Conservation (phyloP, 2,329 filamentous ascomycete genomes). For the Helotiales sp. region DNA sequence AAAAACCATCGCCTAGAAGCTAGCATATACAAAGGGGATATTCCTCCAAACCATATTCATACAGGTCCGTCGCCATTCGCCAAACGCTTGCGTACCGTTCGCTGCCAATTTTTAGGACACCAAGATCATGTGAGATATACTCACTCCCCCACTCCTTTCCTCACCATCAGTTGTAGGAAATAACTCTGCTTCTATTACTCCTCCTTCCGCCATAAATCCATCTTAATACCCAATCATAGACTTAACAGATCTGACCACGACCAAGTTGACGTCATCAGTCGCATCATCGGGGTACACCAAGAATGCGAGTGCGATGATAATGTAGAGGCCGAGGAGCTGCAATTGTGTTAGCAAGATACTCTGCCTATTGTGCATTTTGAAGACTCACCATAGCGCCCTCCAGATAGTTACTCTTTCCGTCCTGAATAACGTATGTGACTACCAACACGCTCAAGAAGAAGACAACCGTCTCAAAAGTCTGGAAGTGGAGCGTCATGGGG, state of each 20-base stretch:
- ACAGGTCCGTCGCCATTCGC: not conserved
- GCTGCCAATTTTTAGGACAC: not conserved
- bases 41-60: not conserved
- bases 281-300: conserved; percentile 58
- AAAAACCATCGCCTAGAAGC: not conserved
- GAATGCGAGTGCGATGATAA: conserved; percentile 60
- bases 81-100: not conserved
- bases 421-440: conserved; percentile 74
- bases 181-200: not conserved
- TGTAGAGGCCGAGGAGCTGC: conserved; percentile 56
- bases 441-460: conserved; percentile 76
- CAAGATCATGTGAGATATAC: not conserved
- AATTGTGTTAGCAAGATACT: not conserved
- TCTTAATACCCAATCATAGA: not conserved
- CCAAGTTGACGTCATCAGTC: not conserved
- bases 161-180: too few relatives aligned
- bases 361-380: not conserved
- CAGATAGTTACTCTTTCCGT: conserved; percentile 82
- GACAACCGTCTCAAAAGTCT: conserved; percentile 76
- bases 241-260: conserved; percentile 3
- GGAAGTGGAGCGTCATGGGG: conserved; percentile 75
- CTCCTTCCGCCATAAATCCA: not conserved
- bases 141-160: too few relatives aligned
- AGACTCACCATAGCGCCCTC: conserved; percentile 66
- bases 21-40: conserved; percentile 7